Conservation (phyloP, 805 yeast species). For the Wickerhamomyces hampshirensis region DNA sequence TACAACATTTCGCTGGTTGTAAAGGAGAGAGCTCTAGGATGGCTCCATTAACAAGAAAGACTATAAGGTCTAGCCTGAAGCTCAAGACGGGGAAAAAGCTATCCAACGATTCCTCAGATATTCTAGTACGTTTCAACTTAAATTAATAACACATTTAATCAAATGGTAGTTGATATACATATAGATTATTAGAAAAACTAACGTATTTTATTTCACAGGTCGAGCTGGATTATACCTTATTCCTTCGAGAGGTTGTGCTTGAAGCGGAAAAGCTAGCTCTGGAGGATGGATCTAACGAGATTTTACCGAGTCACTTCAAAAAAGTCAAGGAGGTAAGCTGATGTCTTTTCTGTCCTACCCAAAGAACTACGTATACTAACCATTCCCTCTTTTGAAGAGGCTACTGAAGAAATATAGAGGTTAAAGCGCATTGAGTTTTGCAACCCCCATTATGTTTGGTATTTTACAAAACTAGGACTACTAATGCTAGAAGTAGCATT, state of each 20-base stretch:
- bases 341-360: no score
- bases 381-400: no score
- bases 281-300: slow-evolving; percentile 37
- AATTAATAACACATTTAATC: background rate
- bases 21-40: no score
- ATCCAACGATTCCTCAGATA: slow-evolving; percentile 36
- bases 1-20: no score
- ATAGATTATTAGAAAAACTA: no score
- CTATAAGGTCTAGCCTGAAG: slow-evolving; percentile 22
- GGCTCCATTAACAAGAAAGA: slow-evolving; percentile 14
- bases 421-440: slow-evolving; percentile 2
- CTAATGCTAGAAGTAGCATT: no score
- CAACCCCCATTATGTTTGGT: no score
- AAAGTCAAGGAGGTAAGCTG: slow-evolving; percentile 32
- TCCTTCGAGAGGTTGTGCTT: slow-evolving; percentile 32
- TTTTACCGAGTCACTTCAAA: slow-evolving; percentile 37
- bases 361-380: no score
- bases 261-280: slow-evolving; percentile 36
- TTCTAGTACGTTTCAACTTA: slow-evolving; percentile 25
- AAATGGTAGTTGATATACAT: no score
- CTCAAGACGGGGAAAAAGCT: slow-evolving; percentile 20
- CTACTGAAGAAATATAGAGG: slow-evolving; percentile 36
- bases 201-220: slow-evolving; percentile 20
- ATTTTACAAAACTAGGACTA: no score
- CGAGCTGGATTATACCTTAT: slow-evolving; percentile 43